Evolutionary conservation across 2,329 filamentous ascomycete genomes (phyloP).

Genomic region (Epichloe gansuensis): DNA sequence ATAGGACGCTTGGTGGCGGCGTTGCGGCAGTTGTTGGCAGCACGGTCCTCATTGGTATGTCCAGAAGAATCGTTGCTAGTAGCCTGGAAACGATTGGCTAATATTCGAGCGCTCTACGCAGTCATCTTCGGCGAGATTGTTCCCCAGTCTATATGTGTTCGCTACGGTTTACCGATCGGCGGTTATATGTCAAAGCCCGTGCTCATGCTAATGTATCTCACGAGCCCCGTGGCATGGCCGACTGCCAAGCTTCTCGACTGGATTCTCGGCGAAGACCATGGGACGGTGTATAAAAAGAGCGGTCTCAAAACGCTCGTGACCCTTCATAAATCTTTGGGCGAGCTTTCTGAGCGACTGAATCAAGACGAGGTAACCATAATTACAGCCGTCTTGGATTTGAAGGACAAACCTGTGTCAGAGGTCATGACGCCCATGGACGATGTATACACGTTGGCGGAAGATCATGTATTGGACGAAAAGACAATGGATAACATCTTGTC

Average conservation of each 20-base stretch:
- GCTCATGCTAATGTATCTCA: slow-evolving; percentile 78
- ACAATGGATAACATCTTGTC: slow-evolving; percentile 92
- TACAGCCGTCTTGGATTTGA: slow-evolving; percentile 87
- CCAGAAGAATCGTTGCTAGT: neutral
- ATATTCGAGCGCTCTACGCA: slow-evolving; percentile 23
- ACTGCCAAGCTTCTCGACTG: slow-evolving; percentile 91
- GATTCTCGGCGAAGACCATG: slow-evolving; percentile 86
- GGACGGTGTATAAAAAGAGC: slow-evolving; percentile 95
- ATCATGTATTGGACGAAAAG: slow-evolving; percentile 80
- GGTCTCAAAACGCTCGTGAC: slow-evolving; percentile 93
- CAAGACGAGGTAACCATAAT: slow-evolving; percentile 99
- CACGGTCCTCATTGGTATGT: slow-evolving; percentile 81
- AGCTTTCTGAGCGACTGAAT: slow-evolving; percentile 78
- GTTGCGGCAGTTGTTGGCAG: slow-evolving; percentile 89
- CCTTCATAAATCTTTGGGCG: slow-evolving; percentile 80
- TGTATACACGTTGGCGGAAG: slow-evolving; percentile 92
- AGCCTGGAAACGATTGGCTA: slow-evolving; percentile 5
- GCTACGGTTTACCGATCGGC: slow-evolving; percentile 88
- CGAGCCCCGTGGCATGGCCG: slow-evolving; percentile 83
- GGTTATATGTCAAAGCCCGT: slow-evolving; percentile 88
- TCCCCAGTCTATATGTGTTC: slow-evolving; percentile 90
- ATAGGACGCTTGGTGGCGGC: slow-evolving; percentile 84
- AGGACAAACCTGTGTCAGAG: slow-evolving; percentile 84
- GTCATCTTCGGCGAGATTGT: slow-evolving; percentile 97
- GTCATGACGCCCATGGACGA: slow-evolving; percentile 99